Evolutionary conservation across 148 eudicot species (phyloP).

Genomic region (Mesembryanthemum crystallinum): DNA sequence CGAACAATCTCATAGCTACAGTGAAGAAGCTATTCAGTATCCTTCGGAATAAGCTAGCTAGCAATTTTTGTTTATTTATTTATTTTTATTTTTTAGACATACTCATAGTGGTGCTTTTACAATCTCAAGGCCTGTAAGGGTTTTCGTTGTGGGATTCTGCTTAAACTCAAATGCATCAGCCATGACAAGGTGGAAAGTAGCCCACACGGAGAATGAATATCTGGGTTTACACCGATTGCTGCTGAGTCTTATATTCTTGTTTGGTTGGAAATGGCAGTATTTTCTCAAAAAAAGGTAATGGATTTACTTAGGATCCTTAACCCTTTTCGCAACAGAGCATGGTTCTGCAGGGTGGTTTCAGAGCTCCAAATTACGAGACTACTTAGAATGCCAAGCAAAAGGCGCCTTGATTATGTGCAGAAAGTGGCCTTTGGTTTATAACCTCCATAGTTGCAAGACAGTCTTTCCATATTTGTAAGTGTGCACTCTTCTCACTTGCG

Average conservation of each 20-base stretch:
- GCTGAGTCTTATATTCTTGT: neutral
- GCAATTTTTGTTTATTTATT: too few relatives aligned
- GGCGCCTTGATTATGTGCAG: constrained; percentile 91
- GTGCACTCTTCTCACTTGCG: neutral
- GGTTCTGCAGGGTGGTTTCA: constrained; percentile 77
- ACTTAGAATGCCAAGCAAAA: constrained; percentile 88
- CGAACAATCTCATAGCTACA: constrained; percentile 32
- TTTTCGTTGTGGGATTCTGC: neutral
- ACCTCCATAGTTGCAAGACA: neutral
- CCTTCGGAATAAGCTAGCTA: constrained; percentile 30
- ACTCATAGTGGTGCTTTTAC: neutral
- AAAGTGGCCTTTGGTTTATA: constrained; percentile 77
- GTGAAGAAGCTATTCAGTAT: constrained; percentile 80
- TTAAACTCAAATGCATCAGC: neutral
- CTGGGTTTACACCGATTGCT: neutral
- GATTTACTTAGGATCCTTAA: constrained; percentile 34
- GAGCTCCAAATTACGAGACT: constrained; percentile 87
- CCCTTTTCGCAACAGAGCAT: constrained; percentile 51
- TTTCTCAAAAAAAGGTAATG: neutral
- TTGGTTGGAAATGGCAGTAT: neutral
- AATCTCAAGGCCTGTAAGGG: neutral
- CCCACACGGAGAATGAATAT: neutral
- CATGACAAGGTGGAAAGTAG: neutral
- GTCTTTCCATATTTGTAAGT: neutral
- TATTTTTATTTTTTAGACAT: neutral